Evolutionary conservation across 2,329 filamentous ascomycete species (phyloP).

Genomic region (Fusarium mexicanum): DNA sequence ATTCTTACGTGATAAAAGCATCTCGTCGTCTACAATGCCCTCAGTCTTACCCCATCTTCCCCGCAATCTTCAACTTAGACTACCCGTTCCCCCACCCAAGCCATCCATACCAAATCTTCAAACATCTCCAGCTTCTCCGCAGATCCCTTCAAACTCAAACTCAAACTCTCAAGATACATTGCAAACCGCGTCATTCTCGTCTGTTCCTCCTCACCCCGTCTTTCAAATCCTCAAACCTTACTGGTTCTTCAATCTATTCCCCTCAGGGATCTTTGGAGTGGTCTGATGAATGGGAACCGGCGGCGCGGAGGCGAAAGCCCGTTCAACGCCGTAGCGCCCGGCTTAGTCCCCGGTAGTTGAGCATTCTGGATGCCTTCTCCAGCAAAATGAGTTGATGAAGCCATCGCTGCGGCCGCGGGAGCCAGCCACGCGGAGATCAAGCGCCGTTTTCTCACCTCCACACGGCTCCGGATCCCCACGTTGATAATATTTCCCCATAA

Average conservation of each 20-base stretch:
- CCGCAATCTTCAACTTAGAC: constrained; percentile 28
- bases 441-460: not conserved
- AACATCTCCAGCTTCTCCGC: constrained; percentile 6
- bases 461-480: not conserved
- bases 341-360: constrained; percentile 1
- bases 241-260: not conserved
- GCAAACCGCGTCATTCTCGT: constrained; percentile 13
- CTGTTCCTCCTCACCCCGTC: not conserved
- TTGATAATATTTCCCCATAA: not conserved
- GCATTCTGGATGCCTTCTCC: not conserved
- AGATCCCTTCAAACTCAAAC: not conserved
- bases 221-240: not conserved
- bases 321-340: constrained; percentile 6
- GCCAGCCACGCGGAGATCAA: constrained; percentile 7
- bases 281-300: constrained; percentile 9
- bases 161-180: not conserved
- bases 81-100: constrained; percentile 38
- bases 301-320: constrained; percentile 30
- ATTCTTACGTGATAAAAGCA: not conserved
- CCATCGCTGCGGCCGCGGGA: not conserved
- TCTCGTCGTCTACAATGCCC: not conserved
- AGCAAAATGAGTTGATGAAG: not conserved
- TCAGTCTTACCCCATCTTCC: constrained; percentile 33
- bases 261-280: constrained; percentile 11
- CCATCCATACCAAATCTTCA: not conserved